Base-by-base conservation (phyloP, 441 rosid genomes). In the Populus hybrid region DNA sequence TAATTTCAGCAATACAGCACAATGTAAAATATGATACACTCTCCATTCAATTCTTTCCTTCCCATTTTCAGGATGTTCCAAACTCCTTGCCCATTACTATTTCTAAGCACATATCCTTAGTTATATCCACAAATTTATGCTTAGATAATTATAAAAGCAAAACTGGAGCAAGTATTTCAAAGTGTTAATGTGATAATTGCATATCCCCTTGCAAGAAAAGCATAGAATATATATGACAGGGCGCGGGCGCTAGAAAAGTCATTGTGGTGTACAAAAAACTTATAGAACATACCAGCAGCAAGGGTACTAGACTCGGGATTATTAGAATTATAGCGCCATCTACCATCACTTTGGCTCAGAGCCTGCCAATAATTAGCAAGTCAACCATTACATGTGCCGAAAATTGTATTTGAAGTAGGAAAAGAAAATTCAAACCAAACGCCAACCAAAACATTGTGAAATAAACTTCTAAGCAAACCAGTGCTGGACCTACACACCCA, bases 311-410 rank as follows among this genome's bases (percentile, higher is more conserved):
- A 90, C 76, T 87, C 94, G 0, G 98, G 92, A 85, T 90, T 92
- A 81, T 83, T 87, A 63, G 92, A 86, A 88, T 92, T 92, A 83
- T 87, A 88, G 69, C 95, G 95, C 99, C 98, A 94, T 83, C 90
- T 88, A 85, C 99, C 98, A 90, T 96, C 98, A 81, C 90, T 92
- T 84, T 94, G 98, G 84, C 98, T 89, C 40, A 96, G 85, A 85
- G 92, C 92, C 99, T 96, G 88, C 73, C 61, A 85, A 79, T 75
- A 81, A 81, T 73, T 61, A 75, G 72, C n/a, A 2, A 72, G 82
- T 68, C 76, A 84, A 78, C 79, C 59, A 73, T 80, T 80, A n/a
- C 18, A 76, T 65, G 26, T 4, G 32, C 30, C 21, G 9, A 73
- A 59, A 57, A 46, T 9, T 4, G n/a, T 32, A 36, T 32, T 67